Evolutionary conservation across 768 basidiomycete genomes (phyloP), one percentile per base, ranked within the genome.

Genomic region (Daedaleopsis nitida): DNA sequence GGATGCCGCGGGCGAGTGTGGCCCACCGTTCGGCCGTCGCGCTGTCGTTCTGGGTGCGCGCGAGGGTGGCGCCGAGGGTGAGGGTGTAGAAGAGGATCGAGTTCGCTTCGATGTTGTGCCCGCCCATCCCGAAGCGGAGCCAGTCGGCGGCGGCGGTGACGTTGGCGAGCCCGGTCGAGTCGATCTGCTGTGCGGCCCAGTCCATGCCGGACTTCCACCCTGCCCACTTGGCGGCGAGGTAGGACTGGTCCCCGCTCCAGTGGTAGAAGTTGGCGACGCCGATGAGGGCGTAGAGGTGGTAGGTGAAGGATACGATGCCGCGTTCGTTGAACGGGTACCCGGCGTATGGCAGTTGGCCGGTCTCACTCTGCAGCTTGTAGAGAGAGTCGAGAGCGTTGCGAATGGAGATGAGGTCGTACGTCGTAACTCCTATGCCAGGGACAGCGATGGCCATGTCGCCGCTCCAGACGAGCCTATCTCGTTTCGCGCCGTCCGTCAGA

Each of bases 21-120:
- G 53, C 27, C 35, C 58, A 63, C 12, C 17, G 42, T 4, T n/a
- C 12, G 5, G 62, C 62, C 5, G 57, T 47, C 19, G 21, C 48
- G 12, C 38, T 17, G 11, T 63, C 62, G 34, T 43, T 39, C 37
- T 64, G 49, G 35, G 48, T 52, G 14, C 11, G 44, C 5, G 62
- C 62, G 43, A 64, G 62, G 17, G 35, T 42, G 17, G 48, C 51
- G 21, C 62, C 62, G 24, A 64, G 55, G 35, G 16, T 53, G 55
- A 64, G 62, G 16, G 62, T 59, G 54, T 64, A 64, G 50, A 48
- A 64, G 24, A 64, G 55, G 55, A 64, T 64, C 9, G 62, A 54
- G 55, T 64, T 64, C 2, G 62, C 62, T 43, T 64, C 62, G 50
- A 64, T 64, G 54, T 64, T 64, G 58, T 64, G 58, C 55, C 62